Conservation (phyloP, 352 stramenopile genomes). For the Globisporangium lucens region DNA sequence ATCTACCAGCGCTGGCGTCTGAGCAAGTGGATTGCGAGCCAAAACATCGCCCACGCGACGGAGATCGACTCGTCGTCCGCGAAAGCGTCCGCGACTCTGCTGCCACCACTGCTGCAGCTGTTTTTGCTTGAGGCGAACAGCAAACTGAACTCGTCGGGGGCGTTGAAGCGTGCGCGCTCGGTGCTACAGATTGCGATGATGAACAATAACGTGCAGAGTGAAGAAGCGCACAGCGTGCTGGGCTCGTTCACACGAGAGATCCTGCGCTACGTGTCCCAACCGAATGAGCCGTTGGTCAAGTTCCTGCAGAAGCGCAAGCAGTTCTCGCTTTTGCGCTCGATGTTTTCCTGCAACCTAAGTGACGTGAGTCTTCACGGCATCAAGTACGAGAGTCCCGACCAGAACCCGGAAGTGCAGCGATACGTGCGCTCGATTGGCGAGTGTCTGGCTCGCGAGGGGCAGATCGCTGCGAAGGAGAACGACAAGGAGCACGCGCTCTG, state of each 20-base stretch:
- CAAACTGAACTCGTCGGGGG: slow-evolving; percentile 40
- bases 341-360: slow-evolving; percentile 63
- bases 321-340: slow-evolving; percentile 57
- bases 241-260: slow-evolving; percentile 56
- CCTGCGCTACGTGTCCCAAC: slow-evolving; percentile 49
- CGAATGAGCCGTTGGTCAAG: slow-evolving; percentile 46
- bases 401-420: slow-evolving; percentile 32
- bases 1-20: slow-evolving; percentile 74
- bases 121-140: slow-evolving; percentile 61
- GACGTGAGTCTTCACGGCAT: slow-evolving; percentile 49
- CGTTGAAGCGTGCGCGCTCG: slow-evolving; percentile 54
- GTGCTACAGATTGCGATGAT: slow-evolving; percentile 34
- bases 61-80: slow-evolving; percentile 37
- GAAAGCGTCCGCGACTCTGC: slow-evolving; percentile 45
- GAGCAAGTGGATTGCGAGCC: slow-evolving; percentile 55
- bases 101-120: slow-evolving; percentile 58
- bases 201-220: slow-evolving; percentile 40
- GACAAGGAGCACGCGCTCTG: slow-evolving; percentile 42
- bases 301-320: slow-evolving; percentile 72
- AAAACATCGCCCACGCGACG: slow-evolving; percentile 49
- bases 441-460: slow-evolving; percentile 60
- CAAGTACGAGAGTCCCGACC: slow-evolving; percentile 29
- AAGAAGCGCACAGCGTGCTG: slow-evolving; percentile 55
- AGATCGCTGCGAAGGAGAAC: slow-evolving; percentile 34
- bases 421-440: slow-evolving; percentile 64